Conservation (phyloP, 2,329 filamentous ascomycete genomes). For the Didymella lethalis region DNA sequence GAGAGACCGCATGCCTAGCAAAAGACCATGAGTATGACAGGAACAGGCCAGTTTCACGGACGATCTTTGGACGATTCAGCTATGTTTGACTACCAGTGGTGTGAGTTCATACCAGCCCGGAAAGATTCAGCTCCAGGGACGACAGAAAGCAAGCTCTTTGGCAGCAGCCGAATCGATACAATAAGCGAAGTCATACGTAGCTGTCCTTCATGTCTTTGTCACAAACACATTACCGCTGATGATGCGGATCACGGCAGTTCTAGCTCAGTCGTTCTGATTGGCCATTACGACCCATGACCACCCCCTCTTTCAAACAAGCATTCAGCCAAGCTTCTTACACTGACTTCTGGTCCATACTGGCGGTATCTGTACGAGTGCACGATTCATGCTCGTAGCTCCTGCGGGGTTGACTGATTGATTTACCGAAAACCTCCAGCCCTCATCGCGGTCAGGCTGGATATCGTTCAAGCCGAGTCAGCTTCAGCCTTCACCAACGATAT, state of each 20-base stretch:
- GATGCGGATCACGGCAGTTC: not conserved
- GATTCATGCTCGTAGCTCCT: constrained; percentile 7
- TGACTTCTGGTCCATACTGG: constrained; percentile 19
- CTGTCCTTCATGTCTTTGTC: not conserved
- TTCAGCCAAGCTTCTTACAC: constrained; percentile 2
- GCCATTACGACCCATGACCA: constrained; percentile 5
- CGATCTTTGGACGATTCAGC: not conserved
- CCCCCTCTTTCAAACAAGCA: constrained; percentile 20
- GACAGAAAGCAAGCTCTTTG: not conserved
- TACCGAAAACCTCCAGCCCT: constrained; percentile 26
- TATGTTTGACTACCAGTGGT: not conserved
- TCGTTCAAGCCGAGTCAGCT: constrained; percentile 32
- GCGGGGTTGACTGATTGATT: constrained; percentile 26
- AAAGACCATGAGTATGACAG: not conserved
- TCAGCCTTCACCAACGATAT: constrained; percentile 5
- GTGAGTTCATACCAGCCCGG: not conserved
- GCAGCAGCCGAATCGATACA: not conserved
- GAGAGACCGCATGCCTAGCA: not conserved
- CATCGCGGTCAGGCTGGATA: constrained; percentile 1
- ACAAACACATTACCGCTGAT: not conserved
- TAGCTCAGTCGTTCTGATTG: constrained; percentile 1
- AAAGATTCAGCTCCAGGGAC: not conserved
- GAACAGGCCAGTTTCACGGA: not conserved
- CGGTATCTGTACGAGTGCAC: constrained; percentile 13
- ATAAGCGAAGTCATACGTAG: not conserved